Base-by-base conservation (phyloP, 2,329 filamentous ascomycete genomes). In the Westerdykella ornata region DNA sequence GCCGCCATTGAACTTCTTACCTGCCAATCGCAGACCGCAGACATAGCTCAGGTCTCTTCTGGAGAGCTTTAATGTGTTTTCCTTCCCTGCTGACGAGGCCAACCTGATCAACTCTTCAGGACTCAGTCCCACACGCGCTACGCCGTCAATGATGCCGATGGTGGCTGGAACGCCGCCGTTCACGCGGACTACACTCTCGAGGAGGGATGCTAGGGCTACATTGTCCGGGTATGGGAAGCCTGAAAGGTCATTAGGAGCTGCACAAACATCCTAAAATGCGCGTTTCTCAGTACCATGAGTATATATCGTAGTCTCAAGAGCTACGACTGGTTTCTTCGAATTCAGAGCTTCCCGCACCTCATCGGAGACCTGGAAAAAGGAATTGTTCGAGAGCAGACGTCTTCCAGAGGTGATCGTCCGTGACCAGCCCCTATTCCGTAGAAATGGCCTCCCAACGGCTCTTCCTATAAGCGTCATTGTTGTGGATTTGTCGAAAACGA, bases 261-360 rank as follows among this genome's bases (percentile, higher is more conserved):
- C 4, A 13, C 14, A 8, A 0, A 19, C 17, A 26, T 14, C 31
- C 12, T 16, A 18, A 38, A 26, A 14, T 17, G 5, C 26, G 4
- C 16, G 17, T 56, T 39, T 26, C 7, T 11, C 8, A 7, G 8
- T 66, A 73, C 88, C 89, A 68, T 98, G 92, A 1, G 92, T 98
- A 67, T 98, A 97, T 54, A 98, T 97, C 4, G 92, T 95, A 2
- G 87, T 88, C 67, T 98, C 92, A 4, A 98, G 75, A 13, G 90
- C 92, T 9, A 98, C 89, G 3, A 98, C 82, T 1, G 92, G 90
- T 56, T 80, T 82, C 42, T 82, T 81, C 11, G 79, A 77, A 32
- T 78, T 73, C 36, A 96, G 66, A 30, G 89, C 90, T 60, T 88
- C 80, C 39, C 75, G 72, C 11, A 98, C 83, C 66, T 97, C 90